phyloP scores from a whole-genome alignment of 352 stramenopile genomes.

The Pythium sukuiense region DNA sequence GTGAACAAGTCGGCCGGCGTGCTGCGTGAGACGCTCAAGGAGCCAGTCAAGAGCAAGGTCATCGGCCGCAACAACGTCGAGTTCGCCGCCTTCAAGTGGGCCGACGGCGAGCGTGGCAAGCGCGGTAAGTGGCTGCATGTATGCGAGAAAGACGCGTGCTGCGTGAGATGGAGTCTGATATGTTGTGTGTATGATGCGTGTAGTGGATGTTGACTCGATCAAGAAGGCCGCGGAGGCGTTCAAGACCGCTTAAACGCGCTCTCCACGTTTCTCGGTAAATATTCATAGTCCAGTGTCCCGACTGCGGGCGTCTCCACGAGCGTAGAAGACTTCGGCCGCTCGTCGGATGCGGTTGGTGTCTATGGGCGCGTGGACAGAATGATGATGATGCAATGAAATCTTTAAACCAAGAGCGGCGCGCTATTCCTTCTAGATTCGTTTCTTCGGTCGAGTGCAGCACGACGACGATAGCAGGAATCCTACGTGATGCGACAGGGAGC shows the following conservation, averaged over 20 bases:
- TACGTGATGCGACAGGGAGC: too few species aligned
- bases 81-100: conserved; percentile 87
- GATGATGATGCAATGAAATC: conserved; percentile 26
- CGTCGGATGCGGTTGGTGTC: conserved; percentile 8
- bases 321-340: not conserved
- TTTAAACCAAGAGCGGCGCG: conserved; percentile 6
- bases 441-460: not conserved
- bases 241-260: conserved; percentile 56
- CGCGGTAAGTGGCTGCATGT: conserved; percentile 42
- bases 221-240: conserved; percentile 82
- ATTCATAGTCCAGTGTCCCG: conserved; percentile 25
- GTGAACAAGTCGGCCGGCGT: conserved; percentile 81
- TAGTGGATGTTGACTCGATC: conserved; percentile 79
- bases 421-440: conserved; percentile 1
- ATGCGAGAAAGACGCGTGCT: not conserved
- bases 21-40: conserved; percentile 77
- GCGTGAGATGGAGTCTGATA: not conserved
- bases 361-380: conserved; percentile 14
- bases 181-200: not conserved
- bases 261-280: conserved; percentile 21
- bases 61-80: conserved; percentile 69
- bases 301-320: conserved; percentile 4
- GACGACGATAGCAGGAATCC: not conserved
- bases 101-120: conserved; percentile 74
- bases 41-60: conserved; percentile 87